Evolutionary conservation across 805 yeast species (phyloP).

Genomic region (Phaffomyces opuntiae): DNA sequence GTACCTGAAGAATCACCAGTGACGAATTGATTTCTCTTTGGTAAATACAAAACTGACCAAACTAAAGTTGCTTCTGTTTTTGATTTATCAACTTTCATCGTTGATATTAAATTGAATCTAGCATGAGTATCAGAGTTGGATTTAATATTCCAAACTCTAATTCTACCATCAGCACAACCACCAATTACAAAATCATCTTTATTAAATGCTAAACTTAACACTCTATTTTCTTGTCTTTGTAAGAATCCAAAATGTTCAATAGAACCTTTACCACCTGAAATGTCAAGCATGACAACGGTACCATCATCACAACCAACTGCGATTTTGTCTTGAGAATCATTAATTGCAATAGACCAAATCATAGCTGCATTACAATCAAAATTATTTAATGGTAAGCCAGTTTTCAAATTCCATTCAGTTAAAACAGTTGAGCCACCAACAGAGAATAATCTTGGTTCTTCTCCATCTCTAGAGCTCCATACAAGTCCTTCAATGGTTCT

Average conservation of each 20-base stretch:
- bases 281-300: conserved; percentile 71
- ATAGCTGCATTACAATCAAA: conserved; percentile 90
- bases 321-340: conserved; percentile 50
- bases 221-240: conserved; percentile 79
- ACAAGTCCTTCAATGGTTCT: conserved; percentile 84
- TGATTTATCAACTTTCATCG: conserved; percentile 89
- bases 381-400: conserved; percentile 66
- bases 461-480: conserved; percentile 55
- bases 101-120: conserved; percentile 65
- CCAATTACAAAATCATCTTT: conserved; percentile 64
- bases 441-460: conserved; percentile 70
- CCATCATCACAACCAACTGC: conserved; percentile 97
- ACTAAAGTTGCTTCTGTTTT: conserved; percentile 82
- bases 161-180: conserved; percentile 93
- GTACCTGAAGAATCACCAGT: conserved; percentile 96
- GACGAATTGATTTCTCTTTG: conserved; percentile 65
- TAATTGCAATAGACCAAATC: conserved; percentile 80
- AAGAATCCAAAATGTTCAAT: conserved; percentile 70
- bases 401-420: conserved; percentile 85
- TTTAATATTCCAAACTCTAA: conserved; percentile 69
- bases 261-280: conserved; percentile 81
- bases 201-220: conserved; percentile 74
- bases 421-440: conserved; percentile 89
- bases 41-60: conserved; percentile 73
- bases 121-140: conserved; percentile 21